phyloP scores from a whole-genome alignment of 2,329 filamentous ascomycete species.

The Dactylellina haptotyla region DNA sequence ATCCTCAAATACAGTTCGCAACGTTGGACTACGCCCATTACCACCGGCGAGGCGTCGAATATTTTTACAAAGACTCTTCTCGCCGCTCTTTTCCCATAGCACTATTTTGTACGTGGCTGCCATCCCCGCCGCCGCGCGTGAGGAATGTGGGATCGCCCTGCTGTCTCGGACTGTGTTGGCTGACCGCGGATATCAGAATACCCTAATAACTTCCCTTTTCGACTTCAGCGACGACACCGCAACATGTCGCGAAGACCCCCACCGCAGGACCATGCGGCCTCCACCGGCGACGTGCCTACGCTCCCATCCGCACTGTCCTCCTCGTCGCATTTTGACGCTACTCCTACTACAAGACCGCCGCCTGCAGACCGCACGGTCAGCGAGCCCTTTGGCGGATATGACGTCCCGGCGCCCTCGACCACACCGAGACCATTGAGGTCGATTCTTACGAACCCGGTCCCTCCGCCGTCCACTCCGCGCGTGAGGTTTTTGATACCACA shows the following conservation, averaged over 20 bases:
- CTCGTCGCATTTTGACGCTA: constrained; percentile 13
- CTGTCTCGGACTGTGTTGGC: constrained; percentile 10
- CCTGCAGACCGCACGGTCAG: constrained; percentile 34
- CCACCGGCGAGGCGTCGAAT: constrained; percentile 42
- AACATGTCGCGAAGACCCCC: constrained; percentile 44
- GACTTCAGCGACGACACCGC: neutral
- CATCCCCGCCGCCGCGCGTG: constrained; percentile 27
- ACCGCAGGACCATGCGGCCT: constrained; percentile 45
- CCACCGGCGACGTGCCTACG: constrained; percentile 39
- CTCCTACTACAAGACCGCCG: constrained; percentile 25
- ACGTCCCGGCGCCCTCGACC: constrained; percentile 40
- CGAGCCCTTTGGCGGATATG: constrained; percentile 47
- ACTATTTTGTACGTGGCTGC: constrained; percentile 30
- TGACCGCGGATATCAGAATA: constrained; percentile 20
- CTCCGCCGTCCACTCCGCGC: constrained; percentile 41
- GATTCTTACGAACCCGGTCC: constrained; percentile 45
- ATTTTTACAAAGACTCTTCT: constrained; percentile 51
- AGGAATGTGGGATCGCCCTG: constrained; percentile 35
- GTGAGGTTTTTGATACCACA: constrained; percentile 51
- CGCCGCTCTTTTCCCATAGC: constrained; percentile 10
- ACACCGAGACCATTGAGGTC: constrained; percentile 27
- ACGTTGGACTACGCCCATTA: neutral
- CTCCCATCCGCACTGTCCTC: neutral
- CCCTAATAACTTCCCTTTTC: neutral
- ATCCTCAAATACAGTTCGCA: constrained; percentile 3